phyloP scores from a whole-genome alignment of 768 basidiomycete species.

The Dioszegia hungarica region DNA sequence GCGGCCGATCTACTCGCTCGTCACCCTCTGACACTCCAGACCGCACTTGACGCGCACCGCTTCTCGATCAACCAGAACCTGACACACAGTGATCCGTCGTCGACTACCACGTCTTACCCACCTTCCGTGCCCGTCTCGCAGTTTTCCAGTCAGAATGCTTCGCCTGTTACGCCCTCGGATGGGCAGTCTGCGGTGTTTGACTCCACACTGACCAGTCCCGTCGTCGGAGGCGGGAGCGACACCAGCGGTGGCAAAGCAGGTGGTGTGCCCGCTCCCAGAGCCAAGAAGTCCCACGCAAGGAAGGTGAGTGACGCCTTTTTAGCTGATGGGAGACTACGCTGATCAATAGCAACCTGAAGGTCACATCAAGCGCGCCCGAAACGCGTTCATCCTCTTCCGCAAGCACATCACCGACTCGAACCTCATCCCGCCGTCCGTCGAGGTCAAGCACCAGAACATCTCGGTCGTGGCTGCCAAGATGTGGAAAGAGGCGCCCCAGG shows the following conservation, averaged over 20 bases:
- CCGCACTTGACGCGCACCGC: neutral
- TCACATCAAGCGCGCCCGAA: constrained; percentile 49
- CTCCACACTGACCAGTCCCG: neutral
- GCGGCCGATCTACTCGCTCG: neutral
- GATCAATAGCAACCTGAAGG: constrained; percentile 42
- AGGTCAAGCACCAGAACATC: constrained; percentile 50
- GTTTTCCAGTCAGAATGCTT: neutral
- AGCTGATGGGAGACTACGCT: neutral
- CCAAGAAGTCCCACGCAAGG: constrained; percentile 47
- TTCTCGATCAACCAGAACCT: no score
- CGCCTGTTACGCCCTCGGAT: constrained; percentile 1
- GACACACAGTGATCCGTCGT: neutral
- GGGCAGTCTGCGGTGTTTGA: neutral
- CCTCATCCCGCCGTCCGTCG: constrained; percentile 45
- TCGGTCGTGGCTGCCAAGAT: constrained; percentile 49
- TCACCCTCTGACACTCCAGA: neutral
- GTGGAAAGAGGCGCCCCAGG: constrained; percentile 47
- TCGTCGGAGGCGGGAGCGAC: neutral
- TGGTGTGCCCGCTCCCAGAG: constrained; percentile 27
- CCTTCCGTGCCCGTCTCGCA: neutral
- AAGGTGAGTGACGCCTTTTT: constrained; percentile 27
- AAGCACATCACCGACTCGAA: constrained; percentile 49
- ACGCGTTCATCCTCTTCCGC: constrained; percentile 50
- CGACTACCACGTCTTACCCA: neutral
- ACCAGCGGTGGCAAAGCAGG: neutral